These are phyloP conservation scores for Melastoma candidum DNA, from an alignment of 441 rosid genomes.

Conservation along the genomic window DNA sequence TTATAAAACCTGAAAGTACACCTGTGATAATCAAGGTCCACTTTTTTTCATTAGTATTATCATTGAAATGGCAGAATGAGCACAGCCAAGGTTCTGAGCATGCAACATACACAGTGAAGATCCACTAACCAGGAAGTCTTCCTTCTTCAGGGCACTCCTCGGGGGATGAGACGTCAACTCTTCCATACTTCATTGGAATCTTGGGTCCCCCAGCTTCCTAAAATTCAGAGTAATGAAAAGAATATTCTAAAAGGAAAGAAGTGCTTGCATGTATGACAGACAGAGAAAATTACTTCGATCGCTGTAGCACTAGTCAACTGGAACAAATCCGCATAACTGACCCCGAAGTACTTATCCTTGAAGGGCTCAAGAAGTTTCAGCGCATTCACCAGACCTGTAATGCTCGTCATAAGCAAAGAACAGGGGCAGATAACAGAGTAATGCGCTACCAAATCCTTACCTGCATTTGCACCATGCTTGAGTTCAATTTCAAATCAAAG, in stretches of 20 bases:
- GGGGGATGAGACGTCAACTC: conserved; percentile 67
- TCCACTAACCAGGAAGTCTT: conserved; percentile 82
- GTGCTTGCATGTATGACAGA: conserved; percentile 3
- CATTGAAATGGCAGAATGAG: background rate
- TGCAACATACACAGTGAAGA: background rate
- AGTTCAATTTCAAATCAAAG: conserved; percentile 85
- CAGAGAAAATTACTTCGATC: conserved; percentile 47
- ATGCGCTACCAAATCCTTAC: conserved; percentile 22
- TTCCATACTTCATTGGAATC: conserved; percentile 86
- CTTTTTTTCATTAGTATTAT: background rate
- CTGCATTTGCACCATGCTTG: conserved; percentile 92
- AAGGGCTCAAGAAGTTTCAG: conserved; percentile 63
- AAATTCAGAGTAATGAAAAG: conserved; percentile 9
- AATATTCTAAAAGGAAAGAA: conserved; percentile 8
- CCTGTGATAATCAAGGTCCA: background rate
- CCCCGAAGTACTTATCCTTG: conserved; percentile 69
- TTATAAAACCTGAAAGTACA: too few relatives aligned
- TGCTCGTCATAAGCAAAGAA: conserved; percentile 15
- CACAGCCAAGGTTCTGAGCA: background rate
- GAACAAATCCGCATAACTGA: conserved; percentile 84
- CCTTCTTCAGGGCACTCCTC: conserved; percentile 94
- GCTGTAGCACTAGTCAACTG: conserved; percentile 95
- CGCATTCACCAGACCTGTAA: conserved; percentile 73
- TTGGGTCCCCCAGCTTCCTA: conserved; percentile 96
- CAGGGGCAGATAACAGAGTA: conserved; percentile 4